A percentile compares a stretch with the other conserved stretches of the same genome.
Evolutionary conservation across 768 basidiomycete genomes (phyloP).

Genomic region (Pleurotus platypus): DNA sequence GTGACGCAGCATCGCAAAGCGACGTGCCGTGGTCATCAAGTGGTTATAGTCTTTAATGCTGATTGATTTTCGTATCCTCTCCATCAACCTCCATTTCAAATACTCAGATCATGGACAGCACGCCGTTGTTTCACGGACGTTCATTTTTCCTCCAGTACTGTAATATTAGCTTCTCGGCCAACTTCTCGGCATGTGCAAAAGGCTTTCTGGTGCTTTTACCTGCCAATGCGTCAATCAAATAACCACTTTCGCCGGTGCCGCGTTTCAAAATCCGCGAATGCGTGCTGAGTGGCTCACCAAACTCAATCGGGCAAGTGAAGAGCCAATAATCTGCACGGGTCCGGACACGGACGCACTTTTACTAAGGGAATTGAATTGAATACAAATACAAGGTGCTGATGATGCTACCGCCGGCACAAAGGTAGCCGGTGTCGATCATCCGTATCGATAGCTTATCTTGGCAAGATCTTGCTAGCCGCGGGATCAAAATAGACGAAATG

Average conservation of each 20-base stretch:
- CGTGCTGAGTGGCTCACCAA: background rate
- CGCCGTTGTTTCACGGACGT: no score
- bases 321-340: background rate
- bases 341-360: background rate
- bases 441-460: background rate
- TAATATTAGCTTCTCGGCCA: no score
- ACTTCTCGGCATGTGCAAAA: no score
- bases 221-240: no score
- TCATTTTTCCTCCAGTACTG: no score
- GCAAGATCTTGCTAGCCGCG: constrained; percentile 5
- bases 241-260: background rate
- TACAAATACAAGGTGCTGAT: background rate
- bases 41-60: background rate
- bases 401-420: background rate
- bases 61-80: background rate
- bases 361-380: constrained; percentile 2
- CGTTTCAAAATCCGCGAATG: constrained; percentile 4
- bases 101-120: no score
- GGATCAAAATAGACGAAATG: background rate
- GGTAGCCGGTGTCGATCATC: constrained; percentile 4
- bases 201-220: no score
- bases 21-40: background rate
- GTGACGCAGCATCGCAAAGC: background rate
- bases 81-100: no score
- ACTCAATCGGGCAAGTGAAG: background rate